Conservation (phyloP, 2,329 filamentous ascomycete species). For the Nakataea oryzae region DNA sequence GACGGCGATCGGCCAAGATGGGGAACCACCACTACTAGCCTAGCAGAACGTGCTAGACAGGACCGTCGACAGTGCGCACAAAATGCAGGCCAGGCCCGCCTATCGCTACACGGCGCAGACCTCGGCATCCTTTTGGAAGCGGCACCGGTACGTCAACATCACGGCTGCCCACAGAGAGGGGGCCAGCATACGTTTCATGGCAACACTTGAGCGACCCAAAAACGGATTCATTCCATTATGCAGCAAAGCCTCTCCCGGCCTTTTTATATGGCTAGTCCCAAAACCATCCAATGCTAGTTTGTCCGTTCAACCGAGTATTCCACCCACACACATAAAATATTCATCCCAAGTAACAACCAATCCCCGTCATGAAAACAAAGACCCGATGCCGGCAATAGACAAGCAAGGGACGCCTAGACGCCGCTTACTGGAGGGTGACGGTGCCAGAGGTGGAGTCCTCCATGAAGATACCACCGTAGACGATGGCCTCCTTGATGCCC, state of each 20-base stretch:
- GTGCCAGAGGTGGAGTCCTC: constrained; percentile 1
- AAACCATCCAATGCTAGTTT: neutral
- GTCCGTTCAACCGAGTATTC: neutral
- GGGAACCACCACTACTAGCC: no score
- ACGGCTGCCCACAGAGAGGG: no score
- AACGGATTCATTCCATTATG: neutral
- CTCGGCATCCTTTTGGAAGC: no score
- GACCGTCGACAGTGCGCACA: no score
- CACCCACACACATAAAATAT: neutral
- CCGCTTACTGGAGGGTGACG: neutral
- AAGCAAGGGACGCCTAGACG: neutral
- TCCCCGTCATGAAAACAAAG: neutral
- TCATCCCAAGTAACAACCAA: neutral
- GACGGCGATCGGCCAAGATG: no score
- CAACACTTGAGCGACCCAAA: neutral
- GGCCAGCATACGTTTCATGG: no score
- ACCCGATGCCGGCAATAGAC: no score
- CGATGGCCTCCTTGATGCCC: neutral
- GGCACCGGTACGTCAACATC: no score
- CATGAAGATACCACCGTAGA: constrained; percentile 3
- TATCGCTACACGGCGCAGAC: no score
- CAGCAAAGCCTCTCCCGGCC: neutral
- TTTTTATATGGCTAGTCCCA: neutral
- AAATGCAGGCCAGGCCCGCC: no score
- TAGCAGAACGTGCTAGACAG: no score